A percentile compares a stretch with the other conserved stretches of the same genome.
These are phyloP conservation scores for Blastosporella zonata DNA, from an alignment of 1,284 basidiomycete species.

Conservation along the genomic window DNA sequence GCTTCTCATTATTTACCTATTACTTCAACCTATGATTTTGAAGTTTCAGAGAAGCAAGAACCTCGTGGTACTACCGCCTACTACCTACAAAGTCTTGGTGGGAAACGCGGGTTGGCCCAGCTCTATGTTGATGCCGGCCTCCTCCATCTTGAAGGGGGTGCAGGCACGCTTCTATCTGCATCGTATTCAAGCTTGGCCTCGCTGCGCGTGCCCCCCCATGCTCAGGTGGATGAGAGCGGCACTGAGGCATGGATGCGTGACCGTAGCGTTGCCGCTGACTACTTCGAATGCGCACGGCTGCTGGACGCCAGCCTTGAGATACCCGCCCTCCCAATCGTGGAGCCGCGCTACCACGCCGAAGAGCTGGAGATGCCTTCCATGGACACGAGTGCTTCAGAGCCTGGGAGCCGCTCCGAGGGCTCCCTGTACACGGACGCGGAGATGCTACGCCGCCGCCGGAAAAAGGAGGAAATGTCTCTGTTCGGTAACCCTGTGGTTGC, in stretches of 20 bases:
- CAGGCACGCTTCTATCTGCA: conserved; percentile 60
- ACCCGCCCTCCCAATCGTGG: conserved; percentile 56
- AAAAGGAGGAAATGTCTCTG: conserved; percentile 50
- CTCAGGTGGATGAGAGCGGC: conserved; percentile 47
- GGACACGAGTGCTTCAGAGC: conserved; percentile 37
- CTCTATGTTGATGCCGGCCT: conserved; percentile 74
- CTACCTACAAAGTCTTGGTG: conserved; percentile 63
- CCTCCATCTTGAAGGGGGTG: conserved; percentile 72
- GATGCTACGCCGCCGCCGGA: conserved; percentile 41
- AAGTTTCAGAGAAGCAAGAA: conserved; percentile 35
- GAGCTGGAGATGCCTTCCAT: conserved; percentile 65
- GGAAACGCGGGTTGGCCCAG: conserved; percentile 57
- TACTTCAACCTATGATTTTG: conserved; percentile 38
- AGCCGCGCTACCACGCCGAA: conserved; percentile 28
- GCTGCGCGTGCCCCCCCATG: conserved; percentile 54
- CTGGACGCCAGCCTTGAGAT: conserved; percentile 63
- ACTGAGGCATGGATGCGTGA: conserved; percentile 70
- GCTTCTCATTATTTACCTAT: conserved; percentile 67
- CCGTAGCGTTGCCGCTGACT: conserved; percentile 60
- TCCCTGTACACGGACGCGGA: conserved; percentile 39
- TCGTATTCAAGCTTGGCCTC: conserved; percentile 73
- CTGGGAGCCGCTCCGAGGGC: conserved; percentile 33
- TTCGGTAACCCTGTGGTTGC: conserved; percentile 41
- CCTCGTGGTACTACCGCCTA: conserved; percentile 54
- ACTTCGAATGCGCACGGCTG: conserved; percentile 63